Evolutionary conservation across 306 rosid species (phyloP), one percentile per base, ranked within the genome.

Genomic region (Cucurbita moschata): DNA sequence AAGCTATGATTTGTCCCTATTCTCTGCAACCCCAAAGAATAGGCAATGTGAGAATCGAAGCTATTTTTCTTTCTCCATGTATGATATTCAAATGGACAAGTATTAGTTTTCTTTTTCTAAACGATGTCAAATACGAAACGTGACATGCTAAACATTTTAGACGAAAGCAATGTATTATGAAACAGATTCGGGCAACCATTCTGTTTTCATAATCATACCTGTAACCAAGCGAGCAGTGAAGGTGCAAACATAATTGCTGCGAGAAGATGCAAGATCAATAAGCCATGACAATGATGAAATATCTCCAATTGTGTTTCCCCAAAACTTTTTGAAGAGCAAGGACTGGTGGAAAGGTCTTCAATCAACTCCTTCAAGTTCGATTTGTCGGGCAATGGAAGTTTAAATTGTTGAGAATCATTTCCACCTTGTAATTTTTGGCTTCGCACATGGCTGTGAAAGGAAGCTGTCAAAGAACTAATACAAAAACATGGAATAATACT

Each of bases 211-310:
- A 52, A 18, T 50, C 62, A 67, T 91, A 91, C 99, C 97, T 94
- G 95, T 83, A 89, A 83, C 95, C 97, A 94, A 89, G 97, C 89
- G 18, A 82, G 89, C 43, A 84, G 86, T 21, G 99, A 91, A 42
- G 97, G 96, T 43, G 82, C 88, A 91, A 94, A 94, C 99, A 94
- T 94, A 72, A 87, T 72, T 35, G 91, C 74, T 56, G 97, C 95
- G 61, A 78, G 55, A 77, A 89, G 85, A 86, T 91, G 96, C 86
- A 91, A 83, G 60, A 88, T 77, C 87, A 94, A 83, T 83, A 91
- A 78, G 70, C 99, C 97, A 78, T 94, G 97, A 77, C 87, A 75
- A 69, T 94, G 96, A 84, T 94, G 89, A 81, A 91, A 94, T 65
- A 88, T 59, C 87, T 91, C 97, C 58, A 94, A 68, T 49, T 94